Percentiles rank a stretch among this genome's conserved stretches.
These are phyloP conservation scores for Leishmania turanica DNA, from an alignment of 208 protist species.

Conservation along the genomic window DNA sequence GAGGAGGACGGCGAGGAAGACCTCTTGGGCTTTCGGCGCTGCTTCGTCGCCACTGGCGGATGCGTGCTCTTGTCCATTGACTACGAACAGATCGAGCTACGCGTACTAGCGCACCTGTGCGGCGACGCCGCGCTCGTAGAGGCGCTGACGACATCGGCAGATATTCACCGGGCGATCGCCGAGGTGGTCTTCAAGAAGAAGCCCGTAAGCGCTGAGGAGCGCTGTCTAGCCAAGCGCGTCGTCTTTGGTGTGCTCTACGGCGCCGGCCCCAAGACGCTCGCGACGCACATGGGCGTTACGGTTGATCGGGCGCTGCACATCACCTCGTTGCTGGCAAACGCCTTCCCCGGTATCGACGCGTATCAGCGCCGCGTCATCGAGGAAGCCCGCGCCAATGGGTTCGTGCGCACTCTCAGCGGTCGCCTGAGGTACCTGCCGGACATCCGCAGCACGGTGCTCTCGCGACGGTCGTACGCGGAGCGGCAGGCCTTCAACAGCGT, in stretches of 20 bases:
- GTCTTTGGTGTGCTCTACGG: constrained; percentile 92
- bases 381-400: constrained; percentile 65
- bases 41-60: constrained; percentile 70
- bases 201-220: constrained; percentile 69
- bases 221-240: constrained; percentile 79
- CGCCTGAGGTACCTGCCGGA: constrained; percentile 73
- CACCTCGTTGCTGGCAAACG: constrained; percentile 48
- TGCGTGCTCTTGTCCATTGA: constrained; percentile 80
- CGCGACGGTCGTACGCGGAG: constrained; percentile 76
- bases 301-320: constrained; percentile 70
- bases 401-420: constrained; percentile 84
- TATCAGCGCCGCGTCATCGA: constrained; percentile 73
- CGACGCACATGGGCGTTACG: constrained; percentile 64
- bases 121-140: constrained; percentile 64
- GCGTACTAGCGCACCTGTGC: constrained; percentile 89
- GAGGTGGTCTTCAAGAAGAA: constrained; percentile 76
- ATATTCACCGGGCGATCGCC: constrained; percentile 85
- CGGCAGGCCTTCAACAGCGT: constrained; percentile 93
- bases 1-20: constrained; percentile 31
- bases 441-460: constrained; percentile 62
- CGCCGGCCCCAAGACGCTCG: constrained; percentile 69
- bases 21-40: constrained; percentile 68
- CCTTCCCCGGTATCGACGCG: constrained; percentile 66
- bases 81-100: constrained; percentile 92
- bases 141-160: constrained; percentile 62